phyloP scores from a whole-genome alignment of 306 rosid species.

The Rosa persica region DNA sequence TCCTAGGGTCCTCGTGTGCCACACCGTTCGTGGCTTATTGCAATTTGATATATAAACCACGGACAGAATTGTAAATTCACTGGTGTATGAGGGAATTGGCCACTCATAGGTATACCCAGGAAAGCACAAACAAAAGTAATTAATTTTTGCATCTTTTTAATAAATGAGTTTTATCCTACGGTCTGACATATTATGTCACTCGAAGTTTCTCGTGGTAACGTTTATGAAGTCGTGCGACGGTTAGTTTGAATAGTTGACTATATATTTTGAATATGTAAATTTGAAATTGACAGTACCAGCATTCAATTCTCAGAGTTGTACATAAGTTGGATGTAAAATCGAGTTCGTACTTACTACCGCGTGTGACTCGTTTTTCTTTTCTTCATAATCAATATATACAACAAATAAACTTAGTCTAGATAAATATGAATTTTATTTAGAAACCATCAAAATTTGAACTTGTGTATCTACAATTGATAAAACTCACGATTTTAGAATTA shows the following conservation, averaged over 20 bases:
- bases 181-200: background rate
- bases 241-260: background rate
- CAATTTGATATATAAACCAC: no score
- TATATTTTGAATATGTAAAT: background rate
- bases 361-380: background rate
- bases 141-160: background rate
- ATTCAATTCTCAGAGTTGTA: background rate
- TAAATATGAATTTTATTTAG: background rate
- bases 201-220: background rate
- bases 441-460: no score
- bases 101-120: background rate
- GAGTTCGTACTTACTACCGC: background rate
- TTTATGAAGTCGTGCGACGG: background rate
- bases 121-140: background rate
- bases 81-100: no score
- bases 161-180: background rate
- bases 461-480: no score
- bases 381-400: background rate
- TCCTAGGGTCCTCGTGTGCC: constrained; percentile 8
- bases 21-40: no score
- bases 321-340: fast-evolving
- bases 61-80: background rate
- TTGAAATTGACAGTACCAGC: background rate
- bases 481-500: no score
- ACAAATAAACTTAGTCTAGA: background rate